phyloP scores from a whole-genome alignment of 1,139 yeast species.

The Magnusiomyces tetraspermus region DNA sequence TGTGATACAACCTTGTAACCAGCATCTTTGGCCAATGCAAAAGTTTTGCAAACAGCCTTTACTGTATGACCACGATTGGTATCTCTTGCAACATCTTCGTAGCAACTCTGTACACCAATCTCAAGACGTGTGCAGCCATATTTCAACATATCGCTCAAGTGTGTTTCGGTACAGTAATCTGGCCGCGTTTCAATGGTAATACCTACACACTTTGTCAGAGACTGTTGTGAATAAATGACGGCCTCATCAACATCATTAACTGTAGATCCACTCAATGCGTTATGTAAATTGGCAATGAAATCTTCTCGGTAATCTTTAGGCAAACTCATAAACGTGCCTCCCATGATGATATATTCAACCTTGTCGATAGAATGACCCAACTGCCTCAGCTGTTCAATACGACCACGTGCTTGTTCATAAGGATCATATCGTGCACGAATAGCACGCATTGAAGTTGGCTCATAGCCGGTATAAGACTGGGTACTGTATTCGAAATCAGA shows the following conservation, averaged over 20 bases:
- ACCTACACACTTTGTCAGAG: conserved; percentile 95
- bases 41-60: conserved; percentile 90
- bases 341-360: conserved; percentile 97
- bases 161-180: conserved; percentile 95
- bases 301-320: conserved; percentile 82
- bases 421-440: conserved; percentile 97
- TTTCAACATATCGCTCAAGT: conserved; percentile 85
- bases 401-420: conserved; percentile 95
- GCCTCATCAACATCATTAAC: conserved; percentile 88
- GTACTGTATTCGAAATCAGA: conserved; percentile 96
- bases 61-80: conserved; percentile 98
- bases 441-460: conserved; percentile 98
- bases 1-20: conserved; percentile 97
- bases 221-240: conserved; percentile 81
- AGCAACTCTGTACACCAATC: conserved; percentile 94
- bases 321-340: conserved; percentile 96
- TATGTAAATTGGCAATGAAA: conserved; percentile 82
- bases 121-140: conserved; percentile 97
- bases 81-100: conserved; percentile 97
- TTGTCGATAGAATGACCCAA: conserved; percentile 95
- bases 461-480: conserved; percentile 96
- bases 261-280: conserved; percentile 88
- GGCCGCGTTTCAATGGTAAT: conserved; percentile 98
- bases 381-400: conserved; percentile 90
- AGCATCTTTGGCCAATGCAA: conserved; percentile 91